Base-by-base conservation (phyloP, 495 filamentous ascomycete genomes). In the Penicillium antarcticum region DNA sequence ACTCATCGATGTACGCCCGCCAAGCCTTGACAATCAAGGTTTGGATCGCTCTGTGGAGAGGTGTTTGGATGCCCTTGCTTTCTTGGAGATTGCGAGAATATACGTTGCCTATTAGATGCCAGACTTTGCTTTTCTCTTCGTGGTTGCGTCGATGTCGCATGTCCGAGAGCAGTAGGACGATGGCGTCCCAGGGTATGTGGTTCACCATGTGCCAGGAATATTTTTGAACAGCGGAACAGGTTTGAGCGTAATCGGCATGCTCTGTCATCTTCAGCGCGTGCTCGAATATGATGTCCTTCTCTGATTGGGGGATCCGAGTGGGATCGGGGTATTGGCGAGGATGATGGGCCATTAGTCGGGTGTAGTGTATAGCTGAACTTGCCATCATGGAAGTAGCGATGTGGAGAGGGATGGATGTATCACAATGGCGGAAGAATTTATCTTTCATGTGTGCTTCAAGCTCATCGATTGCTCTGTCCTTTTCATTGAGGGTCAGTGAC, bases 341-440 rank as follows among this genome's bases (percentile, higher is more conserved):
- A 53, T 77, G 73, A 43, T 71, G 69, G 14, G 69, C 68, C 21
- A 62, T 47, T 6, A 78, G 50, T 13, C 71, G 54, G 14, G 71
- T 67, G n/a, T 57, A 63, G 46, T 53, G 56, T 10, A 71, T 57
- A 1, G 65, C 57, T 8, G 72, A 65, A 32, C 57, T 63, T 13
- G 72, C 73, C 56, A 82, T 73, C 12, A 72, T 63, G 3, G 69
- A 65, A 1, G 76, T 73, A 33, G 85, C 67, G 40, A 78, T 67
- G 60, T 89, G 87, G 9, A 87, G 67, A 1, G 80, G 80, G 21
- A 86, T 82, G 0, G 74, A 75, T 6, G 70, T 66, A 57, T 89
- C 85, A 54, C 82, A 84, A 39, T 80, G 78, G 1, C 66, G 71
- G 13, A 82, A 56, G 23, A 81, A 80, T 23, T 80, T 77, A 0